Evolutionary conservation across 2,329 filamentous ascomycete genomes (phyloP).

Genomic region (Cercospora sesami): DNA sequence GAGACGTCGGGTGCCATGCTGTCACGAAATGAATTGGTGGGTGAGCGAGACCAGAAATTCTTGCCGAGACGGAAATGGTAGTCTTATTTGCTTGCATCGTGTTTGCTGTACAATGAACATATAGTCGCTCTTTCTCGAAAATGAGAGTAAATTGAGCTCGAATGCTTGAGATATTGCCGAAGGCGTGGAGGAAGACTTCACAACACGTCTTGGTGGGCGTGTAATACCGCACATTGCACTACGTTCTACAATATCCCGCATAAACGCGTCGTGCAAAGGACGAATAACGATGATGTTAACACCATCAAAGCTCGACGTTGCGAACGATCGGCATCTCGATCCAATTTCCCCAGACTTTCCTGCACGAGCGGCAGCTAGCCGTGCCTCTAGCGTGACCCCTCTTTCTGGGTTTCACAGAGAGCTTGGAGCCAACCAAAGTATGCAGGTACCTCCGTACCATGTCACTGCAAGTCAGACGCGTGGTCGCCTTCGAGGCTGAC

Average conservation of each 20-base stretch:
- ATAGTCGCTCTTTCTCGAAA: neutral
- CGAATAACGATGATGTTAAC: neutral
- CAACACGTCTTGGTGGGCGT: neutral
- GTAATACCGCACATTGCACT: neutral
- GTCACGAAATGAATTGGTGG: neutral
- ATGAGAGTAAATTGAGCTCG: neutral
- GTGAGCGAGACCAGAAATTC: neutral
- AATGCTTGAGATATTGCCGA: neutral
- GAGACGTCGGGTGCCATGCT: neutral
- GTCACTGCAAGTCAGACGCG: neutral
- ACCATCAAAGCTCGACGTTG: neutral
- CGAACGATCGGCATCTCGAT: neutral
- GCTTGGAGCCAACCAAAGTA: neutral
- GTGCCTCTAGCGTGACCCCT: slow-evolving; percentile 7
- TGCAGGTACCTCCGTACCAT: slow-evolving; percentile 4
- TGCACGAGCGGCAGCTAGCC: slow-evolving; percentile 3
- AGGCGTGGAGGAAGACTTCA: neutral
- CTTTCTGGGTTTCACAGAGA: neutral
- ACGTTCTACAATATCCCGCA: neutral
- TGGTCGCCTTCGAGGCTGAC: neutral
- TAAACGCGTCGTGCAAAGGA: neutral
- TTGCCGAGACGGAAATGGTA: neutral
- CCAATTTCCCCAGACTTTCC: slow-evolving; percentile 8
- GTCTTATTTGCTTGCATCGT: neutral
- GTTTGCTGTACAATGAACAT: neutral